Evolutionary conservation across 768 basidiomycete genomes (phyloP).

Genomic region (Punctularia strigosozonata): DNA sequence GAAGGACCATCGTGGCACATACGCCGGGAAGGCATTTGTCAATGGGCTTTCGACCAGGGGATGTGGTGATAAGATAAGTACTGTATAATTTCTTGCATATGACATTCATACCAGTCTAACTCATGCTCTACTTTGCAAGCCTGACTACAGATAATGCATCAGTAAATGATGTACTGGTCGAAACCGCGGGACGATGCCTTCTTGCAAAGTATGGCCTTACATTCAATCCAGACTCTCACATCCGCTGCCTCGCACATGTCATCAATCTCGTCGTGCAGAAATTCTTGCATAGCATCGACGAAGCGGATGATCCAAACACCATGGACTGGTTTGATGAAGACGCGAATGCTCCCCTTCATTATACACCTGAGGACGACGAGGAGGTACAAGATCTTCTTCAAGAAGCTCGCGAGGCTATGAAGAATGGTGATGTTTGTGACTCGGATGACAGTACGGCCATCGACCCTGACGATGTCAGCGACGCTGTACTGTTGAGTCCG

Average conservation of each 20-base stretch:
- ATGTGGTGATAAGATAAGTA: slow-evolving; percentile 23
- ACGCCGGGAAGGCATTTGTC: slow-evolving; percentile 19
- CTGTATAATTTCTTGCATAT: slow-evolving; percentile 1
- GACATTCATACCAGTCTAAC: slow-evolving; percentile 5
- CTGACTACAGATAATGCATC: slow-evolving; percentile 23
- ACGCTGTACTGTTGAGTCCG: slow-evolving; percentile 9
- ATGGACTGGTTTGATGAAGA: slow-evolving; percentile 16
- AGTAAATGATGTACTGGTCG: slow-evolving; percentile 21
- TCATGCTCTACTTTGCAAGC: slow-evolving; percentile 12
- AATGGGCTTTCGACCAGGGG: slow-evolving; percentile 13
- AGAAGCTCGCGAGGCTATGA: slow-evolving; percentile 10
- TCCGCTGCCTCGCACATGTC: slow-evolving; percentile 22
- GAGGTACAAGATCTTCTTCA: slow-evolving; percentile 11
- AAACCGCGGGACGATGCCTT: slow-evolving; percentile 11
- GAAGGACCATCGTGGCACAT: slow-evolving; percentile 16
- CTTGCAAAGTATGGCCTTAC: slow-evolving; percentile 11
- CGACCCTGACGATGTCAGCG: background rate
- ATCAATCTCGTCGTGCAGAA: slow-evolving; percentile 26
- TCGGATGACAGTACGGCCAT: slow-evolving; percentile 4
- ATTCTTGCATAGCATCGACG: slow-evolving; percentile 12
- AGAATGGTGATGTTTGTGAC: slow-evolving; percentile 7
- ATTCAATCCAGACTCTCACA: slow-evolving; percentile 18
- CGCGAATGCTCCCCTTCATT: slow-evolving; percentile 20
- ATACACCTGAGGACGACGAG: slow-evolving; percentile 14
- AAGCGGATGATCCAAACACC: slow-evolving; percentile 16